Conservation (phyloP, 768 basidiomycete genomes). For the Lepiota venenata region DNA sequence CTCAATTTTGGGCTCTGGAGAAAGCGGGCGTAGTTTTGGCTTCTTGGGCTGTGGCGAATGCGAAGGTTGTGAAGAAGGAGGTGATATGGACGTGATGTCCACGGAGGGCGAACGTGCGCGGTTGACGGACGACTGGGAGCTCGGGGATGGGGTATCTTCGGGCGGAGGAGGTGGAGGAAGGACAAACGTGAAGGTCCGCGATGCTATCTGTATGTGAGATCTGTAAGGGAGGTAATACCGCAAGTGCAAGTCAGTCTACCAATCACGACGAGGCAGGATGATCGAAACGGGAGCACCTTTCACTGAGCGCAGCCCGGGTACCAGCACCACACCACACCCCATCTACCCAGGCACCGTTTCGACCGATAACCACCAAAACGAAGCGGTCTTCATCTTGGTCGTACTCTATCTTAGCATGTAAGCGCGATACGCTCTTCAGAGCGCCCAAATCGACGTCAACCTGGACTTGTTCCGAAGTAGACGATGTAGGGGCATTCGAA, state of each 20-base stretch:
- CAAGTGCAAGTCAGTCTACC: background rate
- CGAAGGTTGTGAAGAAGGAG: conserved; percentile 78
- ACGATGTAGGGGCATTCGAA: conserved; percentile 45
- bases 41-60: conserved; percentile 62
- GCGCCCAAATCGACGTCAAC: conserved; percentile 93
- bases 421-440: conserved; percentile 94
- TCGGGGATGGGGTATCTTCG: conserved; percentile 79
- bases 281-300: conserved; percentile 50
- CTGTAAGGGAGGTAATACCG: conserved; percentile 36
- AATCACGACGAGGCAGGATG: conserved; percentile 8
- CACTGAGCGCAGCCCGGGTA: conserved; percentile 78
- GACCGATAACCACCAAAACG: conserved; percentile 86
- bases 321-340: conserved; percentile 94
- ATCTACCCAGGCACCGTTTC: conserved; percentile 98
- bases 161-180: conserved; percentile 84
- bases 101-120: conserved; percentile 76
- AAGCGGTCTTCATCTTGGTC: conserved; percentile 89
- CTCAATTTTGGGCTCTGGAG: conserved; percentile 37
- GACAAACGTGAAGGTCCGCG: conserved; percentile 94
- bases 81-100: conserved; percentile 78
- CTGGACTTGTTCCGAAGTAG: conserved; percentile 52
- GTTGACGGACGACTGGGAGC: conserved; percentile 67
- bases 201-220: conserved; percentile 95
- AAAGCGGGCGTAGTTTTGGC: conserved; percentile 42
- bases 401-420: conserved; percentile 94